Percentiles rank a stretch among this genome's conserved stretches.
phyloP scores from a whole-genome alignment of 208 protist species.

The Wallacemonas sp. region DNA sequence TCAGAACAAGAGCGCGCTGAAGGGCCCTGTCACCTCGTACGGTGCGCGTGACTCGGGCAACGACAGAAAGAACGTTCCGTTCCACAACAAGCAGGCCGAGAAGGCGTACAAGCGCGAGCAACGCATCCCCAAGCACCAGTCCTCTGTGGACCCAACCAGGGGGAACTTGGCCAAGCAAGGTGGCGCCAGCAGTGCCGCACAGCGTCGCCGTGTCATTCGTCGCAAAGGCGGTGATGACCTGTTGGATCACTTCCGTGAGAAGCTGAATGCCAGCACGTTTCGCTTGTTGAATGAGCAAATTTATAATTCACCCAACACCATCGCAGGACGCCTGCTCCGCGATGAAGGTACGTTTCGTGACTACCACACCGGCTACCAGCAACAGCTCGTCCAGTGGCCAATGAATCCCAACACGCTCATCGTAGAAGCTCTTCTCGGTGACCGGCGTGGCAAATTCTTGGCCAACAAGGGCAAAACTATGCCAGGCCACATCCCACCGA shows the following conservation, averaged over 20 bases:
- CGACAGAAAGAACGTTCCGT: conserved; percentile 71
- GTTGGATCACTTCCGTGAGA: conserved; percentile 80
- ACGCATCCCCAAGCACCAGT: conserved; percentile 51
- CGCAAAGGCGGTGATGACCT: conserved; percentile 80
- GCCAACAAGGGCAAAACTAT: conserved; percentile 82
- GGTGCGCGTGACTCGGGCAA: conserved; percentile 77
- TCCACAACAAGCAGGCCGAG: conserved; percentile 59
- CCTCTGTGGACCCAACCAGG: conserved; percentile 26
- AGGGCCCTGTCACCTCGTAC: conserved; percentile 78
- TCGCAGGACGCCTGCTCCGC: conserved; percentile 75
- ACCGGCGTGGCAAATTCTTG: conserved; percentile 75
- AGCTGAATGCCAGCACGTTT: conserved; percentile 84
- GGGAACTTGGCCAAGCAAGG: conserved; percentile 30
- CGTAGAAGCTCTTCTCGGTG: conserved; percentile 73
- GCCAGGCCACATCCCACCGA: conserved; percentile 76
- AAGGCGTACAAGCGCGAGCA: conserved; percentile 52
- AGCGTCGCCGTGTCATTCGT: conserved; percentile 73
- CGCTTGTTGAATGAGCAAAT: conserved; percentile 89
- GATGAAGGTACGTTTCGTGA: conserved; percentile 75
- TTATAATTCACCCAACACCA: conserved; percentile 81
- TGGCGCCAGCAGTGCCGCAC: conserved; percentile 76
- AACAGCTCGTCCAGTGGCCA: conserved; percentile 93
- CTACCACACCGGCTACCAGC: conserved; percentile 94
- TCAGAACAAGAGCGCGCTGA: conserved; percentile 58
- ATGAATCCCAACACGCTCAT: conserved; percentile 92